Percentiles rank a stretch among this genome's conserved stretches.
phyloP scores from a whole-genome alignment of 2,329 filamentous ascomycete species.

The Botrytis paeoniae region DNA sequence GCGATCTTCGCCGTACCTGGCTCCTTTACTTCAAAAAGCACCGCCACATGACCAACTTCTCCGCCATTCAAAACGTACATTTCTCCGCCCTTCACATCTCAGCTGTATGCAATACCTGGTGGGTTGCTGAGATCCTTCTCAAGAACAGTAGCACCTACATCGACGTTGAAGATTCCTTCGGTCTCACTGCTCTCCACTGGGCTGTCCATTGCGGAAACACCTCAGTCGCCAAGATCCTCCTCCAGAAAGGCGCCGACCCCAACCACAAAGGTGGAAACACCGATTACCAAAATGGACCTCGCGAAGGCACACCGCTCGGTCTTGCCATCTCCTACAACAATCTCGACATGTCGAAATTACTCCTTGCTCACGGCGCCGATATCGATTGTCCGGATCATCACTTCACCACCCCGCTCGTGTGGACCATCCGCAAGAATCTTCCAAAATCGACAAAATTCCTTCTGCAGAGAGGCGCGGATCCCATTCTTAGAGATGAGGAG shows the following conservation, averaged over 20 bases:
- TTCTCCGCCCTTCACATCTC: constrained; percentile 20
- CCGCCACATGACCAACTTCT: constrained; percentile 21
- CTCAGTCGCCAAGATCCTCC: constrained; percentile 9
- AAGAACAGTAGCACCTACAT: constrained; percentile 16
- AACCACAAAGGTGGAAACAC: constrained; percentile 15
- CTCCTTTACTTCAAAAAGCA: constrained; percentile 21
- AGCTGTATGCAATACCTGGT: constrained; percentile 16
- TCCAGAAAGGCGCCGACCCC: constrained; percentile 15
- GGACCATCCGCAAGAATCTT: constrained; percentile 16
- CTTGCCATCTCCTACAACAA: constrained; percentile 20
- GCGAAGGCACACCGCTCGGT: constrained; percentile 14
- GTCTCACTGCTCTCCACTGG: constrained; percentile 18
- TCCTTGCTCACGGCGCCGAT: constrained; percentile 9
- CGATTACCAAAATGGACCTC: constrained; percentile 13
- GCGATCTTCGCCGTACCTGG: constrained; percentile 18
- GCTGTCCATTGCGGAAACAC: constrained; percentile 17
- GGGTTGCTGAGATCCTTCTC: constrained; percentile 18
- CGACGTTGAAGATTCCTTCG: constrained; percentile 17
- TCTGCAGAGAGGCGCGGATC: constrained; percentile 20
- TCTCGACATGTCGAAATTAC: constrained; percentile 16
- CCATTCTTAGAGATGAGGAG: constrained; percentile 6
- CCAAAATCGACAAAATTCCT: constrained; percentile 24
- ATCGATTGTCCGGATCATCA: constrained; percentile 19
- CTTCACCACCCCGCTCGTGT: constrained; percentile 13
- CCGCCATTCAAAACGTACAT: constrained; percentile 18